Evolutionary conservation across 1,284 basidiomycete genomes (phyloP).

Genomic region (Microbotryum scabiosae): DNA sequence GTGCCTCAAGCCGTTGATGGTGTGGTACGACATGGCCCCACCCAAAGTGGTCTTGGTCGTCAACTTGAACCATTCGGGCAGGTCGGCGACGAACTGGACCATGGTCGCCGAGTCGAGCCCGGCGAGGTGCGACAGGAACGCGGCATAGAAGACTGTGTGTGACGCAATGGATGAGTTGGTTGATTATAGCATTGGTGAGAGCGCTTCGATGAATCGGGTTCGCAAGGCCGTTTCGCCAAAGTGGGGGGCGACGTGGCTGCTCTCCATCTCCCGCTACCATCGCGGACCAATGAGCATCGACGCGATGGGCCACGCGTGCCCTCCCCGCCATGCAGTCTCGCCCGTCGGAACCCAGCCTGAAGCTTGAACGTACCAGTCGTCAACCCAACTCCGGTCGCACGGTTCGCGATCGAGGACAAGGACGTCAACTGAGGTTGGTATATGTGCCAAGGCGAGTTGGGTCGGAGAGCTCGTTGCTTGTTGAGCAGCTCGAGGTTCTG

Average conservation of each 20-base stretch:
- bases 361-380: slow-evolving; percentile 50
- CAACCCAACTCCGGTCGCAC: slow-evolving; percentile 70
- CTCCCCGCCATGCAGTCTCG: background rate
- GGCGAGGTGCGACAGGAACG: slow-evolving; percentile 76
- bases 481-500: slow-evolving; percentile 63
- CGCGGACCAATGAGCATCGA: too few relatives aligned
- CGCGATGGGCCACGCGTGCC: background rate
- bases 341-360: background rate
- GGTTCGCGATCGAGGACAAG: slow-evolving; percentile 74
- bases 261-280: too few relatives aligned
- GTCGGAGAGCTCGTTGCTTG: slow-evolving; percentile 71
- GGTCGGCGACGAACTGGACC: slow-evolving; percentile 57
- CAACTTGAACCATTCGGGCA: slow-evolving; percentile 52
- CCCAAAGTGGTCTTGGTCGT: slow-evolving; percentile 67
- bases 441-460: slow-evolving; percentile 57
- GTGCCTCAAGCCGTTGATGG: slow-evolving; percentile 83
- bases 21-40: slow-evolving; percentile 80
- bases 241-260: too few relatives aligned
- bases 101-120: slow-evolving; percentile 72
- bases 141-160: slow-evolving; percentile 69
- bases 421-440: slow-evolving; percentile 54
- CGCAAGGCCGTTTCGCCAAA: too few relatives aligned
- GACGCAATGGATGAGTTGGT: too few relatives aligned
- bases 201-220: background rate
- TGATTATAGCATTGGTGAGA: background rate